Conservation (phyloP, 108 stramenopile genomes). For the Hondaea fermentalgiana region DNA sequence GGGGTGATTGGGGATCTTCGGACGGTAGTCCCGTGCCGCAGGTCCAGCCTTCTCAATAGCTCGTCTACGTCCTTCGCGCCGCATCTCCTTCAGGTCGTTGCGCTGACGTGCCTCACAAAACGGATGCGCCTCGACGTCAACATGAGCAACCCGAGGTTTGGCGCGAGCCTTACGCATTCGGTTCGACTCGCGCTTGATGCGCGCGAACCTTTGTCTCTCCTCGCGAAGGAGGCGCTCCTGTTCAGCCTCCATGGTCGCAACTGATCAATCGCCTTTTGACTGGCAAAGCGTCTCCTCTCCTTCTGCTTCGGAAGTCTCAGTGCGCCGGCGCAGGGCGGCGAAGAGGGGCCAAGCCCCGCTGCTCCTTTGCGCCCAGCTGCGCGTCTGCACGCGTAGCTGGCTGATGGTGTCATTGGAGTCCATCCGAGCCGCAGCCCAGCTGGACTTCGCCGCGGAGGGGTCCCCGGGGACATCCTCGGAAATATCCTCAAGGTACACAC, state of each 20-base stretch:
- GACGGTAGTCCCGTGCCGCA: background rate
- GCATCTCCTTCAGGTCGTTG: background rate
- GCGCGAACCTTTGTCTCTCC: background rate
- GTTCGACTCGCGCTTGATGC: background rate
- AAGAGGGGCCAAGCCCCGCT: too few relatives aligned
- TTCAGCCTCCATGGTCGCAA: background rate
- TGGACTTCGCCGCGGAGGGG: too few relatives aligned
- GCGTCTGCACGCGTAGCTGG: too few relatives aligned
- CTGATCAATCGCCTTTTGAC: too few relatives aligned
- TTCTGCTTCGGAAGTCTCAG: too few relatives aligned
- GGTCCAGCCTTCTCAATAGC: background rate
- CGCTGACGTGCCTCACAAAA: background rate
- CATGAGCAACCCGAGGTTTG: background rate
- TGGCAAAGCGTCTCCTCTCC: too few relatives aligned
- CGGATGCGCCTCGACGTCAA: background rate
- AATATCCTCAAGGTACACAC: too few relatives aligned
- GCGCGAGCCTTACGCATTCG: background rate
- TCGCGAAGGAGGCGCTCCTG: background rate
- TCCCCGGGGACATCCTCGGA: too few relatives aligned
- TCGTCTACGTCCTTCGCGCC: background rate
- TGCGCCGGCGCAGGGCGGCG: too few relatives aligned
- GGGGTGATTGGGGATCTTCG: background rate
- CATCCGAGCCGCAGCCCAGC: too few relatives aligned
- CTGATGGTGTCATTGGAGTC: too few relatives aligned
- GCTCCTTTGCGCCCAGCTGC: too few relatives aligned